Conservation (phyloP, 164 flowering plant genomes). For the Litsea cubeba region DNA sequence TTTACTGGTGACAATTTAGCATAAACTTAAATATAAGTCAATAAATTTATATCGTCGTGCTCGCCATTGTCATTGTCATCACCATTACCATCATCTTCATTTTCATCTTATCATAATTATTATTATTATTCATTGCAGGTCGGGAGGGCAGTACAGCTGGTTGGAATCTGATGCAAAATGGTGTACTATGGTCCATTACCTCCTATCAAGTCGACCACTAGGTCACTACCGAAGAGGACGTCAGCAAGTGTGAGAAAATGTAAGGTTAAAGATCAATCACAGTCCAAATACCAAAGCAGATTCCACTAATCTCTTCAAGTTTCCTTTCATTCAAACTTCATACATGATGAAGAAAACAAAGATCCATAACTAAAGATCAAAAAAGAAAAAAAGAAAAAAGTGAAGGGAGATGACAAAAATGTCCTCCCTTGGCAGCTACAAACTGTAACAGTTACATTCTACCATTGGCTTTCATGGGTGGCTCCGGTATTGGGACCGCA, state of each 20-base stretch:
- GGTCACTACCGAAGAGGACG: not conserved
- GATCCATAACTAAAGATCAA: not conserved
- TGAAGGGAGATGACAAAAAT: constrained; percentile 19
- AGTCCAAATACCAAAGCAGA: not conserved
- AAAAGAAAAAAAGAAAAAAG: not conserved
- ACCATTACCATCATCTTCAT: too few relatives aligned
- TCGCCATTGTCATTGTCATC: too few relatives aligned
- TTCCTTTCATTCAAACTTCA: constrained; percentile 7
- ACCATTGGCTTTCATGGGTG: constrained; percentile 24
- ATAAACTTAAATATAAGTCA: too few relatives aligned
- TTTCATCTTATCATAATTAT: too few relatives aligned
- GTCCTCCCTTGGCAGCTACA: constrained; percentile 7
- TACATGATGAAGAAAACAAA: constrained; percentile 2
- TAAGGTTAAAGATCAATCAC: not conserved
- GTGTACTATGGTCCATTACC: not conserved
- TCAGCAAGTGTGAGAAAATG: not conserved
- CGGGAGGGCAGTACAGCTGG: too few relatives aligned
- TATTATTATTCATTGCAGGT: too few relatives aligned
- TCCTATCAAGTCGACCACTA: not conserved
- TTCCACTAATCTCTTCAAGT: constrained; percentile 1
- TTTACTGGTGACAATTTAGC: too few relatives aligned
- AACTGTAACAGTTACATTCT: not conserved
- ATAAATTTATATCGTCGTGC: too few relatives aligned
- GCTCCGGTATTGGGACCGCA: constrained; percentile 19
- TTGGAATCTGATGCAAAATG: constrained; percentile 5